These are phyloP conservation scores for Xylaria sp. DNA, from an alignment of 495 filamentous ascomycete species.

Conservation along the genomic window DNA sequence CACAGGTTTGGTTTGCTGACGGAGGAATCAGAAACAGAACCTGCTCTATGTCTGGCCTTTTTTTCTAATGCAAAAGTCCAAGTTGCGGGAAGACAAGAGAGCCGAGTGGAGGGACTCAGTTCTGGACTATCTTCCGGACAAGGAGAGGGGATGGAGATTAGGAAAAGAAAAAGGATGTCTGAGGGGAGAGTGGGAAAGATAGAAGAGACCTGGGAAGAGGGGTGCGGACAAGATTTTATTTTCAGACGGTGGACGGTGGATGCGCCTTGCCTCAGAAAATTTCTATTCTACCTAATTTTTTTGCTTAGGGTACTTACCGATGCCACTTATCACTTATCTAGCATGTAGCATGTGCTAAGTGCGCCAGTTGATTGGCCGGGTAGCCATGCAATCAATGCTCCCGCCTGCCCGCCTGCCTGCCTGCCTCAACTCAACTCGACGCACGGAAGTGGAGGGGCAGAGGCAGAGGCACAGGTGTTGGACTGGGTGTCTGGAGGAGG, in stretches of 20 bases:
- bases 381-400: not conserved
- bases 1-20: conserved; percentile 21
- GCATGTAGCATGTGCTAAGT: conserved; percentile 1
- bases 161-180: conserved; percentile 23
- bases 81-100: conserved; percentile 28
- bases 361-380: conserved; percentile 12
- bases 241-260: conserved; percentile 19
- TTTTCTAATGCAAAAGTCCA: conserved; percentile 10
- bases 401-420: too few species aligned
- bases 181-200: conserved; percentile 27
- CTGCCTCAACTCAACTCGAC: not conserved
- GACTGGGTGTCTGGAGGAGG: not conserved
- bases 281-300: conserved; percentile 5
- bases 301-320: not conserved
- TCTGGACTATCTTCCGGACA: conserved; percentile 33
- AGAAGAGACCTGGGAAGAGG: conserved; percentile 22
- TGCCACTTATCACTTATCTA: not conserved
- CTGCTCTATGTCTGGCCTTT: conserved; percentile 17
- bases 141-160: conserved; percentile 28
- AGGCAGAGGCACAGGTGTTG: not conserved
- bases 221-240: conserved; percentile 38
- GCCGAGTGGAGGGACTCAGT: conserved; percentile 38
- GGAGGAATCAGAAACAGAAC: conserved; percentile 29
- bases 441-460: conserved; percentile 24
- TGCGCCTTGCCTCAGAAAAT: conserved; percentile 25